Evolutionary conservation across 306 rosid species (phyloP), one percentile per base, ranked within the genome.

Genomic region (apple (Malus domestica)): DNA sequence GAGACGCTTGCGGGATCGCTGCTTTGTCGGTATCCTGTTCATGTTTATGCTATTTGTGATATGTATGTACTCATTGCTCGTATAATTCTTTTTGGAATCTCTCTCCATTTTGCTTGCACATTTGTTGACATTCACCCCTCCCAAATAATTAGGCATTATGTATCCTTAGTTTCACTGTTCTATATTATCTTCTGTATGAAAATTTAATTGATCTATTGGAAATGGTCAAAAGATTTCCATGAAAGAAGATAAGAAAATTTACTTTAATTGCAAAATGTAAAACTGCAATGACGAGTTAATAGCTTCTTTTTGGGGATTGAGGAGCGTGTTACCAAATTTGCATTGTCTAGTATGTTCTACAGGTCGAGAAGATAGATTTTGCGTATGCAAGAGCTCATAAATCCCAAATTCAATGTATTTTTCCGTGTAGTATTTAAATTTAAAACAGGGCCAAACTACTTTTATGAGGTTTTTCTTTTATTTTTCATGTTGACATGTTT

Each of bases 1-100:
- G 97, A 90, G 97, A 74, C 70, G 83, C 71, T 76, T 79, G 80
- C 90, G 97, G 12, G 99, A 95, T 75, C 97, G 87, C 55, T 85
- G 89, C 85, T 88, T 88, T 81, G 84, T 90, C 69, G 75, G 86
- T 62, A 66, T 87, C 71, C 91, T 95, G 81, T 27, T 89, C 71
- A 9, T 83, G 51, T 92, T 90, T 86, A 92, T 92, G 84, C 84
- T 88, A 75, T 92, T 92, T 76, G 84, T 95, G 84, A 90, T 90
- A 79, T 79, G 99, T 95, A 90, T 54, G 98, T 84, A 63, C 67
- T 76, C 72, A 23, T 25, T 44, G 51, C 79, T 77, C 74, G 45
- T 11, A 46, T 77, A 57, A 30, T 23, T 52, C 7, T 1, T 32
- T 44, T 7, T 52, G 20, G 71, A 58, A 33, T 22, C 20, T 16